Percentiles rank a stretch among this genome's conserved stretches.
phyloP scores from a whole-genome alignment of 108 stramenopile genomes.

The Fragilaria crotonensis region DNA sequence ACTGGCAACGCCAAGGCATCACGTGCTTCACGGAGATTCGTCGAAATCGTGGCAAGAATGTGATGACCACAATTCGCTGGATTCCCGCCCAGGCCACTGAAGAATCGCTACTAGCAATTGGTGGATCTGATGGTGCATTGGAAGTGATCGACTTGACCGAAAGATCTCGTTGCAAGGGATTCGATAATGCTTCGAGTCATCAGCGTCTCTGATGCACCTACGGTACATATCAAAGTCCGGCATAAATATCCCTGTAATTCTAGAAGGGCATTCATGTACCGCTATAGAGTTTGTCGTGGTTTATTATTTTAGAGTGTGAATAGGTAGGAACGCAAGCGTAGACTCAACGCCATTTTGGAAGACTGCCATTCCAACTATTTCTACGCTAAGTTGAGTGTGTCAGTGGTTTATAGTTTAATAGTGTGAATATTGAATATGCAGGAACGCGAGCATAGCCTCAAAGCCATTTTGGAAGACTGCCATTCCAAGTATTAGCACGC shows the following conservation, averaged over 20 bases:
- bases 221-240: no score
- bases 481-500: conserved; percentile 46
- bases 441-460: no score
- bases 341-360: not conserved
- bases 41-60: conserved; percentile 42
- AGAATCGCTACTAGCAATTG: conserved; percentile 48
- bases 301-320: no score
- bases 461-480: conserved; percentile 4
- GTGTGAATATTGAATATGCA: no score
- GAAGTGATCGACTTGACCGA: conserved; percentile 61
- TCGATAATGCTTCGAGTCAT: conserved; percentile 5
- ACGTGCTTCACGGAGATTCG: conserved; percentile 65
- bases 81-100: conserved; percentile 33
- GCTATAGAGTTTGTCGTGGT: no score
- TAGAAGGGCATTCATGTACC: no score
- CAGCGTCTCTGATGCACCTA: not conserved
- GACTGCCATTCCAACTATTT: conserved; percentile 43
- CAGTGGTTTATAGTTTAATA: no score
- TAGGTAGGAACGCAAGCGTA: no score
- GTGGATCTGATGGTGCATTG: conserved; percentile 62
- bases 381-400: no score
- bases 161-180: conserved; percentile 23
- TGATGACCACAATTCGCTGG: conserved; percentile 52
- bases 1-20: conserved; percentile 65
- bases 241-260: no score